Evolutionary conservation across 345 rosid genomes (phyloP).

Genomic region (Melastoma malabathricum): DNA sequence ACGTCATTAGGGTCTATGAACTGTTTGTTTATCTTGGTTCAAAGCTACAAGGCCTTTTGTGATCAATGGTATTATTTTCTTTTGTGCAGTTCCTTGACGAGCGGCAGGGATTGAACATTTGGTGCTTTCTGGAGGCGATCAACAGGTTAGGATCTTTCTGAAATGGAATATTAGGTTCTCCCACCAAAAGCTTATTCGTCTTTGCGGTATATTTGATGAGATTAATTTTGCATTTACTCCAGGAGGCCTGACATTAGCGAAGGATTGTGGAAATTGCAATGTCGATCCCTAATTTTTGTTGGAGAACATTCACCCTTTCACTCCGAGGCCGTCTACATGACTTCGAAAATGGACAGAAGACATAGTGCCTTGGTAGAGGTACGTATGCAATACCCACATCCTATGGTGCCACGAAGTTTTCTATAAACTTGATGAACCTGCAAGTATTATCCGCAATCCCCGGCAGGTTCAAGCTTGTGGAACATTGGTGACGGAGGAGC

Average conservation of each 20-base stretch:
- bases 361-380: constrained; percentile 90
- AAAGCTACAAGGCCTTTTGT: background rate
- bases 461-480: constrained; percentile 90
- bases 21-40: too few relatives aligned
- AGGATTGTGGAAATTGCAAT: constrained; percentile 55
- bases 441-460: constrained; percentile 2
- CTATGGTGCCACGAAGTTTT: constrained; percentile 1
- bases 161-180: too few relatives aligned
- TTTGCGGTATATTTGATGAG: too few relatives aligned
- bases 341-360: constrained; percentile 67
- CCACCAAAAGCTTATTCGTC: too few relatives aligned
- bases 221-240: constrained; percentile 12
- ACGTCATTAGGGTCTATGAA: too few relatives aligned
- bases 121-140: constrained; percentile 81
- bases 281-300: constrained; percentile 72
- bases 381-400: constrained; percentile 1
- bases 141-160: constrained; percentile 32
- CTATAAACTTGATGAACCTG: background rate
- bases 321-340: constrained; percentile 74
- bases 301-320: constrained; percentile 85
- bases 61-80: constrained; percentile 5
- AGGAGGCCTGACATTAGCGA: constrained; percentile 84
- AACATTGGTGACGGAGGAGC: constrained; percentile 90
- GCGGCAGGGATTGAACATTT: constrained; percentile 61
- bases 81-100: constrained; percentile 60